Evolutionary conservation across 2,329 filamentous ascomycete genomes (phyloP).

Genomic region (Penicillium sp.): DNA sequence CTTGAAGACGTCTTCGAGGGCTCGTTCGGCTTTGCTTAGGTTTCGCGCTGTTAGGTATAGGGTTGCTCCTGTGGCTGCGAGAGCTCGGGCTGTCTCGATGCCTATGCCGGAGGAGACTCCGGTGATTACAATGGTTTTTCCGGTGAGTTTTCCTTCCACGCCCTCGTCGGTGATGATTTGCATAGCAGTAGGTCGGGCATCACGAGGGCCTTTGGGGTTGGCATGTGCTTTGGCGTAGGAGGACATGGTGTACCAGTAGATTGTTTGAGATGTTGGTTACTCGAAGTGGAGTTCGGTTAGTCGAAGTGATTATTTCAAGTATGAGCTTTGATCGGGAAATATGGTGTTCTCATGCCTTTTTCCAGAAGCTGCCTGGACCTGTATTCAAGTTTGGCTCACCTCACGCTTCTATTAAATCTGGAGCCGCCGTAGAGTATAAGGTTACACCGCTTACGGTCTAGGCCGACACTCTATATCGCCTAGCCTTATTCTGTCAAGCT

Average conservation of each 20-base stretch:
- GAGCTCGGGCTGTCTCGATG: conserved; percentile 43
- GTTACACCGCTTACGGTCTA: conserved; percentile 28
- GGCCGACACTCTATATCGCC: conserved; percentile 30
- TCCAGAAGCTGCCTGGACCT: background rate
- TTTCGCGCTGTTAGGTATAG: conserved; percentile 45
- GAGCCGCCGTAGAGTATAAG: conserved; percentile 6
- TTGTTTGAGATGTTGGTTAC: background rate
- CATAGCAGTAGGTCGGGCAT: conserved; percentile 23
- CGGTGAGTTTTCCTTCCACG: conserved; percentile 17
- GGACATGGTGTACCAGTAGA: conserved; percentile 6
- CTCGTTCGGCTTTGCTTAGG: conserved; percentile 38
- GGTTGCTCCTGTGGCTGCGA: conserved; percentile 45
- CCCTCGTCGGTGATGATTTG: conserved; percentile 26
- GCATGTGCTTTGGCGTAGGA: conserved; percentile 25
- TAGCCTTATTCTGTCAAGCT: background rate
- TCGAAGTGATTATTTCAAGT: background rate
- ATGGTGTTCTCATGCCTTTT: conserved; percentile 18
- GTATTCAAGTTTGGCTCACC: background rate
- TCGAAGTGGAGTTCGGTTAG: background rate
- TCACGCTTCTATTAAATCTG: background rate
- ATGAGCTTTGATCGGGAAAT: background rate
- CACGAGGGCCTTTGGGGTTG: conserved; percentile 21
- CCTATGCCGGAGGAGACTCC: conserved; percentile 46
- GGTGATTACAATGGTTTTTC: conserved; percentile 43
- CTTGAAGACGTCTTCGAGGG: conserved; percentile 27